Base-by-base conservation (phyloP, 768 basidiomycete genomes). In the Pisolithus sp. region DNA sequence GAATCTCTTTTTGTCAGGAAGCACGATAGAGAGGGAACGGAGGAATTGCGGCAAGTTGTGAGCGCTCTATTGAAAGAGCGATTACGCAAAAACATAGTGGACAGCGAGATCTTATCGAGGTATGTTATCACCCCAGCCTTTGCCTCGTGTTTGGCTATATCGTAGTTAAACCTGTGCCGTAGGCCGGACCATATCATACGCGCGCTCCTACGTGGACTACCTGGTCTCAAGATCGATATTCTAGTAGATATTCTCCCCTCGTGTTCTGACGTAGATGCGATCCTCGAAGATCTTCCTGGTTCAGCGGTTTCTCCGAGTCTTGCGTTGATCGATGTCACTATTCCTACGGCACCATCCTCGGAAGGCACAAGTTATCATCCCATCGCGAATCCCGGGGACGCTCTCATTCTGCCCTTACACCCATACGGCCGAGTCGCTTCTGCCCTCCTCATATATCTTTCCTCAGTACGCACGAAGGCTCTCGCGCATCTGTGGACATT, bases 401-500 rank as follows among this genome's bases (percentile, higher is more conserved):
- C 20, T 34, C 31, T 12, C 18, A 36, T 47, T 21, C 28, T 42
- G 6, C n/a, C 38, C 20, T 28, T 58, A 36, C 52, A 46, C 30
- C 41, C 73, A 3, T 91, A 92, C 61, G 81, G 83, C 2, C 81
- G 93, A 17, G 70, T 75, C 5, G 74, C 82, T 12, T 65, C 68
- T 34, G 82, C 81, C 0, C 65, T 89, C 5, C 65, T 90, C 2
- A 70, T 76, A 1, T 63, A 80, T 24, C 71, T 90, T 51, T 57
- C 71, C 5, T 70, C 77, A 6, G 80, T 90, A 57, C 81, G 89
- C 36, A 71, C 77, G n/a, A 55, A 77, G 1, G 81, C 85, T 4
- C 78, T 73, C 46, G 68, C 70, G 15, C 77, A 86, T 48, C 58
- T 81, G 0, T 87, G 86, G 84, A 76, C 79, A 0, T 63, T 97